Base-by-base conservation (phyloP, 2,329 filamentous ascomycete genomes). In the Tolypocladium cylindrosporum region DNA sequence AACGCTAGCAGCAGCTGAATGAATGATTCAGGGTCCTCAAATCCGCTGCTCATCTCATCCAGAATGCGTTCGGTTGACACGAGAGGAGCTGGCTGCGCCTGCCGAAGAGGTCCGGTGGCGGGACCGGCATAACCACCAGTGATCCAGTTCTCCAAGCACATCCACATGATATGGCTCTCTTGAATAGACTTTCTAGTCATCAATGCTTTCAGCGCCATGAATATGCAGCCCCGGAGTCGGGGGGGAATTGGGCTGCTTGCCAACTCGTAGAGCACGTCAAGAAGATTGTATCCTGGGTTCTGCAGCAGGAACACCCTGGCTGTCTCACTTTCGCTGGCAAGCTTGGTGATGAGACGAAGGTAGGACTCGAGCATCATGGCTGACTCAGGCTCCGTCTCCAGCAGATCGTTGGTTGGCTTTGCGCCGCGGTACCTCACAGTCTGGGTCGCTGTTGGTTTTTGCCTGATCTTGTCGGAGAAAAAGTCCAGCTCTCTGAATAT, bases 281-380 rank as follows among this genome's bases (percentile, higher is more conserved):
- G 81, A 45, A 97, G 76, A 63, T 85, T 86, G 64, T 90, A 87
- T 7, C 72, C 81, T 27, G 86, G 72, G 57, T 77, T 81, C 48
- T 84, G 80, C 27, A 95, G 75, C 59, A 97, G 79, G 77, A 88
- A 96, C 40, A 82, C 75, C 55, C 93, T 83, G 1, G 91, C 88
- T 24, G 79, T 76, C 59, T 82, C 78, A 67, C 90, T 96, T 68
- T 93, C 85, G 27, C 82, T 79, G 61, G 88, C 87, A 11, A 99
- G 77, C 70, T 95, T 91, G 4, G 90, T 85, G 65, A 96, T 89
- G 6, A 99, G 80, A 37, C 93, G 86, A 56, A 99, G 79, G 69
- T 97, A 97, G 65, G 91, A 93, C 68, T 97, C 91, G 36, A 99
- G 79, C 90, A 99, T 97, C 74, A 96, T 89, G n/a, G 88, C 87